Evolutionary conservation across 2,329 filamentous ascomycete species (phyloP).

Genomic region (Cadophora luteo-olivacea): DNA sequence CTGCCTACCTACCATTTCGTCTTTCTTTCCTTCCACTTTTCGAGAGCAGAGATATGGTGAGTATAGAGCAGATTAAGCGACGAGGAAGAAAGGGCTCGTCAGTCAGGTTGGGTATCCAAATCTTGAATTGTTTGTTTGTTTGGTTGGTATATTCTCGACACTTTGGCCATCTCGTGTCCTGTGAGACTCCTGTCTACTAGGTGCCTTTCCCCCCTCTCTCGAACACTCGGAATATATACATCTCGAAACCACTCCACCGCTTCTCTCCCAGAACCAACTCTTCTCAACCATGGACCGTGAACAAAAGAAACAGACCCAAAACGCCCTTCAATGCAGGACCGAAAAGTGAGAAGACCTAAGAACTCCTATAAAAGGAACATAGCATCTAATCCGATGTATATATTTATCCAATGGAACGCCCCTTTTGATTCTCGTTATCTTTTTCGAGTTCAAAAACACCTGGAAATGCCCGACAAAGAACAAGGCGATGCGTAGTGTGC

Average conservation of each 20-base stretch:
- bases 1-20: too few species aligned
- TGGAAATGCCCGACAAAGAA: conserved; percentile 13
- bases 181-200: too few species aligned
- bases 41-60: too few species aligned
- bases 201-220: too few species aligned
- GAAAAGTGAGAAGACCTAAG: not conserved
- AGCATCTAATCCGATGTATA: not conserved
- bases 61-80: too few species aligned
- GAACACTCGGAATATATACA: not conserved
- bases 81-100: too few species aligned
- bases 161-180: too few species aligned
- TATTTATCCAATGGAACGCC: not conserved
- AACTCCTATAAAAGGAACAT: not conserved
- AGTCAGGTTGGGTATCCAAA: too few species aligned
- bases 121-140: too few species aligned
- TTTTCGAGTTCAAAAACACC: conserved; percentile 12
- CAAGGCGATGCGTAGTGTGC: not conserved
- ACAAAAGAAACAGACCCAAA: not conserved
- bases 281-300: too few species aligned
- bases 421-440: not conserved
- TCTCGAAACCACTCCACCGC: not conserved
- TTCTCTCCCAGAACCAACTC: not conserved
- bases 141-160: too few species aligned
- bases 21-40: too few species aligned
- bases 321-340: not conserved